phyloP scores from a whole-genome alignment of 306 rosid genomes.

The Oxytropis ochrocephala region DNA sequence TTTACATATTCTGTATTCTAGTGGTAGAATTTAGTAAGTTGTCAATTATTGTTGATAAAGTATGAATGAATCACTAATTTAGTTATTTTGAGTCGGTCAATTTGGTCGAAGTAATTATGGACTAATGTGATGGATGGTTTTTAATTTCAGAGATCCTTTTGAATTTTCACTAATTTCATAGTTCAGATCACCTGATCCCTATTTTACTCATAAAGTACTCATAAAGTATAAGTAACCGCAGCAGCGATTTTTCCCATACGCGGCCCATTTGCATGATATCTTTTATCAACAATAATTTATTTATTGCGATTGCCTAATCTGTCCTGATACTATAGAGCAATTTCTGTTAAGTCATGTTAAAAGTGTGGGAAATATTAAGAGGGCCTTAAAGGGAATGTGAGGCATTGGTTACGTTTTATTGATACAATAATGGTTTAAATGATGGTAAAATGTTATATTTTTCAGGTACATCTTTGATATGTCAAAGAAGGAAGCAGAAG shows the following conservation, averaged over 20 bases:
- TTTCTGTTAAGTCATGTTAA: neutral
- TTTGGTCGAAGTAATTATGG: too few relatives aligned
- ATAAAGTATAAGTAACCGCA: neutral
- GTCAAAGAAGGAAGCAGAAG: constrained; percentile 74
- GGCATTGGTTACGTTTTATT: neutral
- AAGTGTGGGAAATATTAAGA: neutral
- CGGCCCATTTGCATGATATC: neutral
- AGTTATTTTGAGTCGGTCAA: neutral
- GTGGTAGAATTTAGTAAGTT: neutral
- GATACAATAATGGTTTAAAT: constrained; percentile 5
- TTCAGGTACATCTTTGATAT: constrained; percentile 77
- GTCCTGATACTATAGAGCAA: too few relatives aligned
- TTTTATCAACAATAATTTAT: neutral
- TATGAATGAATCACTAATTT: neutral
- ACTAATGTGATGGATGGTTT: too few relatives aligned
- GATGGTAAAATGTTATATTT: constrained; percentile 6
- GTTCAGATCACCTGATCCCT: too few relatives aligned
- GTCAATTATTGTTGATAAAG: neutral
- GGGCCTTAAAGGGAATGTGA: neutral
- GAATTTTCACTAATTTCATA: too few relatives aligned
- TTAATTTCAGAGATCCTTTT: too few relatives aligned
- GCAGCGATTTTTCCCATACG: neutral
- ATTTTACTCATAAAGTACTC: neutral
- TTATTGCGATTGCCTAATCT: neutral
- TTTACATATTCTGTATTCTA: neutral